Evolutionary conservation across 768 basidiomycete species (phyloP).

Genomic region (Russula dissimulans): DNA sequence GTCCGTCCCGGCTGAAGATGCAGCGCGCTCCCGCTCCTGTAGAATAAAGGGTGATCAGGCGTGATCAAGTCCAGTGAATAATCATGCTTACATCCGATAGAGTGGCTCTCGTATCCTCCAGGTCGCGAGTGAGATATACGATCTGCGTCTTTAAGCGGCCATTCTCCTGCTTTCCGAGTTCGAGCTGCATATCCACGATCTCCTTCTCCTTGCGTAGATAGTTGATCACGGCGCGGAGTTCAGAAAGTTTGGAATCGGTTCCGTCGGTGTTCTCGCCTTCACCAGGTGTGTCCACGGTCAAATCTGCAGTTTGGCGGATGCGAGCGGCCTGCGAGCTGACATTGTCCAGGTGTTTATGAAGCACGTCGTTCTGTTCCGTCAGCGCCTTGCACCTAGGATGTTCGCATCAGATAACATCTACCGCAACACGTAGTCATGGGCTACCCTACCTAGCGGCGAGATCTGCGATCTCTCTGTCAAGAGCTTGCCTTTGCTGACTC

Average conservation of each 20-base stretch:
- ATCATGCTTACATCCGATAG: slow-evolving; percentile 53
- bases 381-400: slow-evolving; percentile 59
- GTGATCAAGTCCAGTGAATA: neutral
- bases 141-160: slow-evolving; percentile 64
- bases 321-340: slow-evolving; percentile 74
- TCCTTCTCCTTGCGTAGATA: slow-evolving; percentile 89
- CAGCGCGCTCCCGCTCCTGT: slow-evolving; percentile 75
- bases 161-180: slow-evolving; percentile 72
- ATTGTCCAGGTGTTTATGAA: slow-evolving; percentile 79
- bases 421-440: neutral
- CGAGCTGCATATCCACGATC: slow-evolving; percentile 80
- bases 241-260: slow-evolving; percentile 54
- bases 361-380: slow-evolving; percentile 59
- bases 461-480: slow-evolving; percentile 72
- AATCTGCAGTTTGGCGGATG: slow-evolving; percentile 61
- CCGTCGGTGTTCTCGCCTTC: slow-evolving; percentile 43
- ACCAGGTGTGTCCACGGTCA: slow-evolving; percentile 32
- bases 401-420: neutral
- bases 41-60: neutral
- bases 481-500: slow-evolving; percentile 64
- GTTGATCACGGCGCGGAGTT: slow-evolving; percentile 67
- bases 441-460: slow-evolving; percentile 53
- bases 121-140: slow-evolving; percentile 57
- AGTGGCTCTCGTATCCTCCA: slow-evolving; percentile 61
- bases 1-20: slow-evolving; percentile 59